Evolutionary conservation across 371 early-diverging fungal genomes (phyloP).

Genomic region (Mucor plumbeus): DNA sequence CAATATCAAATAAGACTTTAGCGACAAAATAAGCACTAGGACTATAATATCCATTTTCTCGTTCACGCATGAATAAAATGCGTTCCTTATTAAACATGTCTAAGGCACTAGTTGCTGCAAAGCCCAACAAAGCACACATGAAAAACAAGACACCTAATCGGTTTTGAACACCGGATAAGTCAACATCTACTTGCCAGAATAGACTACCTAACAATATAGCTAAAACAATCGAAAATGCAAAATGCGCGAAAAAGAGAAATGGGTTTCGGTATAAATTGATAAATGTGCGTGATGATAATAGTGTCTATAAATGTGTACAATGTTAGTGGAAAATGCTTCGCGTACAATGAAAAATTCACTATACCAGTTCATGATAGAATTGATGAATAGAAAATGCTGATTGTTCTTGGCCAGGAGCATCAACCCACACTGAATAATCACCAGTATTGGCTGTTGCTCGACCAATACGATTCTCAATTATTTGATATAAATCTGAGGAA

Average conservation of each 20-base stretch:
- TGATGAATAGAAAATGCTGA: conserved; percentile 65
- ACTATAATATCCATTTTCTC: conserved; percentile 83
- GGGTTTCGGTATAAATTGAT: conserved; percentile 55
- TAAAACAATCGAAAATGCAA: conserved; percentile 37
- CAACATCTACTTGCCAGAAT: conserved; percentile 80
- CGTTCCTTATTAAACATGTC: conserved; percentile 75
- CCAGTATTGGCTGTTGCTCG: conserved; percentile 6
- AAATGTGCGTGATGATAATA: conserved; percentile 52
- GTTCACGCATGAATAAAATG: conserved; percentile 78
- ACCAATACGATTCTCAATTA: conserved; percentile 28
- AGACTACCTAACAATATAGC: conserved; percentile 72
- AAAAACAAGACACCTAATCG: conserved; percentile 83
- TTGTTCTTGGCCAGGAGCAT: conserved; percentile 65
- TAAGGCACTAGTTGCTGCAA: conserved; percentile 74
- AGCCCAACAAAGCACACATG: conserved; percentile 82
- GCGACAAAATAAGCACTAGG: conserved; percentile 75
- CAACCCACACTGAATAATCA: conserved; percentile 35
- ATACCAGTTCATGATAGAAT: conserved; percentile 61
- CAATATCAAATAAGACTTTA: conserved; percentile 81
- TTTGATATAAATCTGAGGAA: conserved; percentile 26
- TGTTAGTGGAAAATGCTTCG: conserved; percentile 12
- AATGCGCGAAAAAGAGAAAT: conserved; percentile 50
- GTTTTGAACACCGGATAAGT: conserved; percentile 85
- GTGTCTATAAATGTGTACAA: conserved; percentile 26
- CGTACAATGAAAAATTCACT: neutral